Percentiles rank a stretch among this genome's conserved stretches.
These are phyloP conservation scores for Blastobotrys buckinghamii DNA, from an alignment of 1,139 yeast genomes.

Conservation along the genomic window DNA sequence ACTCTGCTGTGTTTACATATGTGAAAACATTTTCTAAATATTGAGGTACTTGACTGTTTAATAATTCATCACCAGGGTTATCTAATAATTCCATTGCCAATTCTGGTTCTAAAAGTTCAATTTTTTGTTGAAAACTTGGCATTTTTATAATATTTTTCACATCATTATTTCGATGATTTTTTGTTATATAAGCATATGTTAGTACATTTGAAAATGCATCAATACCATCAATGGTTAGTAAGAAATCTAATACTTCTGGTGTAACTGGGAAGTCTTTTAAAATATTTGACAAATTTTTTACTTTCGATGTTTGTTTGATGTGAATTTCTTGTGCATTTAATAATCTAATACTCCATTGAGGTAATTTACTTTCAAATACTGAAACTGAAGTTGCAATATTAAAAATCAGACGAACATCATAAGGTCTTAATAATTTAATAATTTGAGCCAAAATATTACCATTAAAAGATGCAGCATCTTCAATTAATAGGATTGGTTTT, in stretches of 20 bases:
- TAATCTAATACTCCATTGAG: constrained; percentile 29
- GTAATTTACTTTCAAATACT: constrained; percentile 40
- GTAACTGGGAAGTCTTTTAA: constrained; percentile 20
- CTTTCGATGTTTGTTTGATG: constrained; percentile 11
- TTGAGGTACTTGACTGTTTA: neutral
- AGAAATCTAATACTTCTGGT: constrained; percentile 21
- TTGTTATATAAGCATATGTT: constrained; percentile 61
- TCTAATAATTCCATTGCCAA: neutral
- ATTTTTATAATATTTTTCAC: neutral
- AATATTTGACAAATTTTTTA: constrained; percentile 19
- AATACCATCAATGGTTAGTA: constrained; percentile 24
- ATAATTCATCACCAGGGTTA: neutral
- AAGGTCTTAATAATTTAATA: constrained; percentile 42
- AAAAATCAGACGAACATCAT: constrained; percentile 45
- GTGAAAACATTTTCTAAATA: neutral
- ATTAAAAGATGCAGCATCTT: constrained; percentile 59
- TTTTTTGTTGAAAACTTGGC: constrained; percentile 28
- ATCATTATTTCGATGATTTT: constrained; percentile 40
- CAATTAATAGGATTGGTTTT: constrained; percentile 45
- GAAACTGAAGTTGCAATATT: constrained; percentile 50
- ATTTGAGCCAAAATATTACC: constrained; percentile 47
- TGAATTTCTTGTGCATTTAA: constrained; percentile 17
- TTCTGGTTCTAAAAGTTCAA: constrained; percentile 26
- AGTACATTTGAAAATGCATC: constrained; percentile 45
- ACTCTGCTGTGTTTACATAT: neutral